These are phyloP conservation scores for Arachis monticola DNA, from an alignment of 331 rosid species.

Conservation along the genomic window DNA sequence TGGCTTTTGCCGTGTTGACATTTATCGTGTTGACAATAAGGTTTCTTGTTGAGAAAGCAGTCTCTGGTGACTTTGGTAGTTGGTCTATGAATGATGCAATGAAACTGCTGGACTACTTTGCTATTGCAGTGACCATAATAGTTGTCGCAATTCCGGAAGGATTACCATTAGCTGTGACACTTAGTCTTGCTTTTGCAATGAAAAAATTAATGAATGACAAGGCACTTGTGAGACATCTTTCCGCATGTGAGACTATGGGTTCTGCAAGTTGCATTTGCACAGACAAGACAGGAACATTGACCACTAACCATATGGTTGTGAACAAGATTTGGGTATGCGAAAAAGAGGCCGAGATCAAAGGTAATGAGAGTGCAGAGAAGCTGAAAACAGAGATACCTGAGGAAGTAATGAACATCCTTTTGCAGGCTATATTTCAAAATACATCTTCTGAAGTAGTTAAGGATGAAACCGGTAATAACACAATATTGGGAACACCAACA, in stretches of 20 bases:
- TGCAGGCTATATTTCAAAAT: slow-evolving; percentile 77
- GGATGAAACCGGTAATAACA: slow-evolving; percentile 54
- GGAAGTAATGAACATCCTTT: slow-evolving; percentile 52
- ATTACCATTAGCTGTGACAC: slow-evolving; percentile 90
- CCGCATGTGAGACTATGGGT: slow-evolving; percentile 99
- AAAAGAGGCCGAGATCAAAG: slow-evolving; percentile 55
- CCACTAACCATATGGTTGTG: slow-evolving; percentile 95
- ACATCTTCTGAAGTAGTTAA: slow-evolving; percentile 68
- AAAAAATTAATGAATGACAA: slow-evolving; percentile 79
- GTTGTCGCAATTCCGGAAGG: slow-evolving; percentile 99
- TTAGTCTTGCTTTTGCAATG: slow-evolving; percentile 99
- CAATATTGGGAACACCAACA: slow-evolving; percentile 75
- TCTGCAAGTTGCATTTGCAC: slow-evolving; percentile 95
- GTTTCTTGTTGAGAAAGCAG: slow-evolving; percentile 46
- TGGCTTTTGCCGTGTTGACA: slow-evolving; percentile 50
- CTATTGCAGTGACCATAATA: slow-evolving; percentile 88
- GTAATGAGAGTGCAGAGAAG: slow-evolving; percentile 48
- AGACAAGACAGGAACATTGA: slow-evolving; percentile 92
- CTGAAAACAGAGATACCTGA: slow-evolving; percentile 62
- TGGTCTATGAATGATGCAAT: slow-evolving; percentile 88
- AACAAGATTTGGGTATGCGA: slow-evolving; percentile 68
- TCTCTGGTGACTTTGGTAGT: slow-evolving; percentile 33
- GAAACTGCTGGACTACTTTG: slow-evolving; percentile 74
- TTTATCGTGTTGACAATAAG: slow-evolving; percentile 44
- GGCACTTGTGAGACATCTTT: slow-evolving; percentile 94